These are phyloP conservation scores for Pugionium dolabratum DNA, from an alignment of 345 rosid genomes.

Conservation along the genomic window DNA sequence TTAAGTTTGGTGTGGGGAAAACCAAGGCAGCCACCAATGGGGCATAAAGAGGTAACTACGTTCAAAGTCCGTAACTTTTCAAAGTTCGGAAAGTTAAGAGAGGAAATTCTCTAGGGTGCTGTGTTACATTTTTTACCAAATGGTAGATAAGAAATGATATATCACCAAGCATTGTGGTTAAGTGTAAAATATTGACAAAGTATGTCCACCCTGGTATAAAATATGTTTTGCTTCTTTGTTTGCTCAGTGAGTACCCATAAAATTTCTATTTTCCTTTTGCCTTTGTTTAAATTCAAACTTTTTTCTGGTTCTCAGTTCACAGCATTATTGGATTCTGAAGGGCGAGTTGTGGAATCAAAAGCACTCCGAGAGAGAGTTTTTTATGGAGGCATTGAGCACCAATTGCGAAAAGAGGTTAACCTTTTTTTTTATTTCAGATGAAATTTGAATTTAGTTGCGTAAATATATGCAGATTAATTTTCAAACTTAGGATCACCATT, in stretches of 20 bases:
- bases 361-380: constrained; percentile 81
- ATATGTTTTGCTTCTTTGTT: constrained; percentile 15
- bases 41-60: constrained; percentile 63
- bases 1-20: constrained; percentile 85
- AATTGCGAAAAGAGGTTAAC: constrained; percentile 76
- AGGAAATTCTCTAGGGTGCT: constrained; percentile 1
- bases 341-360: constrained; percentile 68
- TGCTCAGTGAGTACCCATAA: constrained; percentile 3
- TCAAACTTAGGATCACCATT: constrained; percentile 26
- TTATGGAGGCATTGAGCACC: constrained; percentile 88
- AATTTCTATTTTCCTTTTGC: constrained; percentile 10
- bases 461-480: constrained; percentile 14
- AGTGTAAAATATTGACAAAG: background rate
- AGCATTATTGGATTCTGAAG: constrained; percentile 84
- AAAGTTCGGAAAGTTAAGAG: background rate
- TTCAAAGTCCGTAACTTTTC: background rate
- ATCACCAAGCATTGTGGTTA: constrained; percentile 4
- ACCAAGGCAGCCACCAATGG: constrained; percentile 80
- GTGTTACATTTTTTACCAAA: background rate
- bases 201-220: constrained; percentile 6
- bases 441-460: constrained; percentile 1
- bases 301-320: constrained; percentile 59
- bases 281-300: constrained; percentile 14
- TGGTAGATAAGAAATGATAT: constrained; percentile 12
- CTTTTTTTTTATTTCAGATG: constrained; percentile 22